Evolutionary conservation across 768 basidiomycete genomes (phyloP), one percentile per base, ranked within the genome.

Genomic region (Paxillus ammoniavirescens): DNA sequence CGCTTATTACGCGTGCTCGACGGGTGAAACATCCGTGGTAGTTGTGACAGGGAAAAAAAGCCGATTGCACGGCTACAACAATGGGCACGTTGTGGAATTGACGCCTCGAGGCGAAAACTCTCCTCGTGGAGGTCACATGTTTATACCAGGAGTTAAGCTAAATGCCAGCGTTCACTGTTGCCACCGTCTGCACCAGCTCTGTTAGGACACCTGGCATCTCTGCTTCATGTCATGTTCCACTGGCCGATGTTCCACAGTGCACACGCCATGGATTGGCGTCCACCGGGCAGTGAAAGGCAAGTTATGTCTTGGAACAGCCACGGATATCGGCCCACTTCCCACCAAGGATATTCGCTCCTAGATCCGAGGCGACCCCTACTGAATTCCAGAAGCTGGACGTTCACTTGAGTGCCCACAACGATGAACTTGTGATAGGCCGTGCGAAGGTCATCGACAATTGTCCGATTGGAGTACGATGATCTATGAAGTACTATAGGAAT

Each of bases 1-100:
- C 60, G 68, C 57, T 37, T 49, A 52, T 40, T 56, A 37, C 57
- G 69, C 68, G 51, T 71, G 67, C 59, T 50, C 35, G 45, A 44
- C 51, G 30, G 49, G 56, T 47, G 13, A 47, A 33, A 50, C 49
- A 51, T 50, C 12, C 33, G 33, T 36, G 31, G 50, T 33, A 28
- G 55, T 47, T 36, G 50, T 48, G 28, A 47, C 23, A 52, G 52
- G 26, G 14, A 44, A 41, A 45, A 52, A 50, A 36, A 31, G 50
- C 30, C 18, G 46, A 55, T 53, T 41, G 56, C 41, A 50, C 54
- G 60, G 38, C 15, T 47, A 52, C 49, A 47, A 54, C 23, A 45
- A 44, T 41, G 12, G 45, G 51, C 64, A 65, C 64, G 65, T 64
- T 66, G 65, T 55, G 53, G 26, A 47, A 55, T 31, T 52, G 42